A percentile compares a stretch with the other conserved stretches of the same genome.
phyloP scores from a whole-genome alignment of 768 basidiomycete genomes.

The Auricularia sp. region DNA sequence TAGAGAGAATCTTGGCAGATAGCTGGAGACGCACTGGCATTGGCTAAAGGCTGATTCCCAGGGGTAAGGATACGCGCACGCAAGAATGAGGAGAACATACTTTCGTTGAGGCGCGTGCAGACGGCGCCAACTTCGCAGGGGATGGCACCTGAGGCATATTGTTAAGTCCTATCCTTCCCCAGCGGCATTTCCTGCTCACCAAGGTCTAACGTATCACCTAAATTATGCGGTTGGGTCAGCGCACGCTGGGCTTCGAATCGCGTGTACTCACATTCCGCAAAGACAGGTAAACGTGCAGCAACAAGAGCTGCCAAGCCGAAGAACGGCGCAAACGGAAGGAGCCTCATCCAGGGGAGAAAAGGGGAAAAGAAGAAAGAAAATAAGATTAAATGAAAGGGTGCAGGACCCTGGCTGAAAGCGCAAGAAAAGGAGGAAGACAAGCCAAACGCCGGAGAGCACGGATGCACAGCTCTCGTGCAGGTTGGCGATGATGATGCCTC shows the following conservation, averaged over 20 bases:
- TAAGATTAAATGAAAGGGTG: background rate
- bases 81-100: background rate
- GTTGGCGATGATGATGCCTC: no score
- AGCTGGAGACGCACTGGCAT: background rate
- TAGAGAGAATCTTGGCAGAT: background rate
- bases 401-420: background rate
- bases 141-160: background rate
- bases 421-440: background rate
- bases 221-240: background rate
- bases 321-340: background rate
- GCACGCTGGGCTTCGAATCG: background rate
- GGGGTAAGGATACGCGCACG: no score
- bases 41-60: background rate
- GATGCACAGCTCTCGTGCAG: no score
- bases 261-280: background rate
- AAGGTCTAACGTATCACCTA: background rate
- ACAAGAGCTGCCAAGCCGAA: background rate
- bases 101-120: background rate
- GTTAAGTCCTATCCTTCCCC: background rate
- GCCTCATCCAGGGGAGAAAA: background rate
- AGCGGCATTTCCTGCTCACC: background rate
- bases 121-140: background rate
- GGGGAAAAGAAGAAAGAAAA: background rate
- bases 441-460: background rate
- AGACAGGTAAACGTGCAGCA: background rate